Evolutionary conservation across 2,329 filamentous ascomycete genomes (phyloP), one percentile per base, ranked within the genome.

Genomic region (Aureobasidium sp.): DNA sequence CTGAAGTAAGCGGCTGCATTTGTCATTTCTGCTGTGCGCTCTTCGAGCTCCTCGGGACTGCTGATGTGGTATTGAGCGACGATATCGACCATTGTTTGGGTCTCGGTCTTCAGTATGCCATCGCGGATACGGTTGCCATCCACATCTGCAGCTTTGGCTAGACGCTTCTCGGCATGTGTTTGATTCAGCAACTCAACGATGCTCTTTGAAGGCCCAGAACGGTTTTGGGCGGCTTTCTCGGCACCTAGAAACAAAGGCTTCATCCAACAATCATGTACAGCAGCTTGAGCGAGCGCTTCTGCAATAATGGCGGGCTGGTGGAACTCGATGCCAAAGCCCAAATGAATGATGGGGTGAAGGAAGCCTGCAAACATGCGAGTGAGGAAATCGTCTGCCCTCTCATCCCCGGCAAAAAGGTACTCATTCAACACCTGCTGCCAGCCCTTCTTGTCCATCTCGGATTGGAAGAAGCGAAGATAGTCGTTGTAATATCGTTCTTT

Each of bases 271-370:
- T 79, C 75, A 69, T 95, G 90, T 1, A 91, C 83, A 8, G 87
- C 84, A 1, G 88, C 80, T 75, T 95, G 87, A 0, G 91, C 90
- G 21, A 96, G 82, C 1, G 79, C 91, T 74, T 93, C 84, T 6
- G 91, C 90, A 32, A 96, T 80, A 63, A 96, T 85, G 41, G 88
- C 88, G 2, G 90, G 90, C 70, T 96, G 90, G 10, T 81, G 72
- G 77, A 91, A 96, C 71, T 96, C 91, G 39, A 96, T 71, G 5
- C 89, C 91, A 70, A 91, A 96, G 53, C 91, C 89, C 25, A 96
- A 81, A 70, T 96, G 90, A 65, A 96, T 92, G 16, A 94, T 76
- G 2, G 91, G 90, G 69, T 96, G 90, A 2, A 91, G 67, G 65
- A 93, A 81, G 0, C 88, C 86, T 16, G 81, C 82, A 69, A 84